Evolutionary conservation across 2,329 filamentous ascomycete genomes (phyloP).

Genomic region (Cyphellophora attinorum): DNA sequence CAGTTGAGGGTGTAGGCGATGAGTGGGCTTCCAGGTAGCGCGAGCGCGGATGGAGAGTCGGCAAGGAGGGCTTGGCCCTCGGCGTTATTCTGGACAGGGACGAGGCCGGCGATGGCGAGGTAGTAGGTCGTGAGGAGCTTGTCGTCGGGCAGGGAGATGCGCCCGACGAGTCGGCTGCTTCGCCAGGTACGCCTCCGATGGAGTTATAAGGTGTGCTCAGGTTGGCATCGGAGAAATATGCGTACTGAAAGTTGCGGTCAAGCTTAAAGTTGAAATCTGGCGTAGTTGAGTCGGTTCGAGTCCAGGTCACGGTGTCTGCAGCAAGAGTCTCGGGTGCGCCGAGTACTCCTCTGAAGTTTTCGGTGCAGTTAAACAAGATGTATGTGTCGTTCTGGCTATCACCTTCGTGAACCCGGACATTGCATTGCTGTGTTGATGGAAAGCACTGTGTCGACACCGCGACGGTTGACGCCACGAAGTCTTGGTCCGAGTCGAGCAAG

Average conservation of each 20-base stretch:
- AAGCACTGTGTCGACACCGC: slow-evolving; percentile 4
- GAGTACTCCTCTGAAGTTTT: slow-evolving; percentile 6
- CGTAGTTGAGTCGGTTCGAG: slow-evolving; percentile 3
- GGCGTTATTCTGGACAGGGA: slow-evolving; percentile 3
- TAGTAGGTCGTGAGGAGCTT: slow-evolving; percentile 4
- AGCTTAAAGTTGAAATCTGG: slow-evolving; percentile 5
- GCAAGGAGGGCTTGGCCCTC: slow-evolving; percentile 1
- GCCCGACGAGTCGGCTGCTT: background rate
- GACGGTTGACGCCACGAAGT: slow-evolving; percentile 4
- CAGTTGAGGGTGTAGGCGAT: slow-evolving; percentile 6
- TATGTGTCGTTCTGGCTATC: background rate
- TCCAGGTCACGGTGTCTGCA: slow-evolving; percentile 3
- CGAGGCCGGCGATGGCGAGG: slow-evolving; percentile 3
- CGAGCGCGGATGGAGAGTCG: background rate
- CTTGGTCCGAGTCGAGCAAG: background rate
- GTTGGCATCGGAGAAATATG: slow-evolving; percentile 5
- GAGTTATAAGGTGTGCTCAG: slow-evolving; percentile 2
- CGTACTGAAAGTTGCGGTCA: slow-evolving; percentile 6
- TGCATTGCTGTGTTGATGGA: slow-evolving; percentile 1
- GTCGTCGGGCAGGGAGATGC: slow-evolving; percentile 2
- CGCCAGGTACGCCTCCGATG: slow-evolving; percentile 2
- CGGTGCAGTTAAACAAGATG: slow-evolving; percentile 6
- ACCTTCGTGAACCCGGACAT: slow-evolving; percentile 1
- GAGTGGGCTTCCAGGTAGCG: slow-evolving; percentile 1
- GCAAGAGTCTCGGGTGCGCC: slow-evolving; percentile 1